These are phyloP conservation scores for Epichloe brachyelytri DNA, from an alignment of 2,329 filamentous ascomycete genomes.

Conservation along the genomic window DNA sequence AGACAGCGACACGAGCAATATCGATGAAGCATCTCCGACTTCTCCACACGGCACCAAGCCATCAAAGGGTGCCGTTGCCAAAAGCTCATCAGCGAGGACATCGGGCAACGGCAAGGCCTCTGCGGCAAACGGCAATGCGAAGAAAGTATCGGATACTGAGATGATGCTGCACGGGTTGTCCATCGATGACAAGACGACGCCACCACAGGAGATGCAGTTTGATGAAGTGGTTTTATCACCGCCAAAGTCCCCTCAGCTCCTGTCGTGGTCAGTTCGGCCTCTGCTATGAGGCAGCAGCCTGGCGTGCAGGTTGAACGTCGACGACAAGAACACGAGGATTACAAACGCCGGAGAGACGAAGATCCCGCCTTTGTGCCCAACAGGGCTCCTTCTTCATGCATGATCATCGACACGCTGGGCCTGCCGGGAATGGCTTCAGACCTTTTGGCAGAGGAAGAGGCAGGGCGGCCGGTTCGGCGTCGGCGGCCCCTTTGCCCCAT, in stretches of 20 bases:
- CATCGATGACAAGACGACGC: conserved; percentile 28
- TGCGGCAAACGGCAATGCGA: conserved; percentile 20
- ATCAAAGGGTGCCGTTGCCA: conserved; percentile 24
- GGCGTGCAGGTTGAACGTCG: conserved; percentile 56
- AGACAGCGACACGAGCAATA: conserved; percentile 52
- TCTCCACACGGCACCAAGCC: conserved; percentile 28
- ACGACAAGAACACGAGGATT: conserved; percentile 80
- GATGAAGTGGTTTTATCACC: conserved; percentile 29
- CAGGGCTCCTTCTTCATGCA: conserved; percentile 95
- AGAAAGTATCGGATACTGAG: conserved; percentile 38
- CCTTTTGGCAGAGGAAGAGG: conserved; percentile 57
- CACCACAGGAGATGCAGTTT: conserved; percentile 33
- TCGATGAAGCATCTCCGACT: conserved; percentile 43
- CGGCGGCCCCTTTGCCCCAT: conserved; percentile 44
- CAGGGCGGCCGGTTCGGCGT: conserved; percentile 46
- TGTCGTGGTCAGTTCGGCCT: conserved; percentile 41
- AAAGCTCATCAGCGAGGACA: conserved; percentile 23
- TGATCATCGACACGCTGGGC: conserved; percentile 72
- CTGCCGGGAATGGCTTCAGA: conserved; percentile 64
- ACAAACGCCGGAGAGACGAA: conserved; percentile 73
- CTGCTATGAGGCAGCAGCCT: conserved; percentile 31
- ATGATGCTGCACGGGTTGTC: conserved; percentile 44
- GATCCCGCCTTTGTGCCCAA: conserved; percentile 92
- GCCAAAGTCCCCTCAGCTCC: conserved; percentile 31
- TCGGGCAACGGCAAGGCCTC: conserved; percentile 25